Conservation (phyloP, 1,284 basidiomycete genomes). For the Cryptococcus depauperatus region DNA sequence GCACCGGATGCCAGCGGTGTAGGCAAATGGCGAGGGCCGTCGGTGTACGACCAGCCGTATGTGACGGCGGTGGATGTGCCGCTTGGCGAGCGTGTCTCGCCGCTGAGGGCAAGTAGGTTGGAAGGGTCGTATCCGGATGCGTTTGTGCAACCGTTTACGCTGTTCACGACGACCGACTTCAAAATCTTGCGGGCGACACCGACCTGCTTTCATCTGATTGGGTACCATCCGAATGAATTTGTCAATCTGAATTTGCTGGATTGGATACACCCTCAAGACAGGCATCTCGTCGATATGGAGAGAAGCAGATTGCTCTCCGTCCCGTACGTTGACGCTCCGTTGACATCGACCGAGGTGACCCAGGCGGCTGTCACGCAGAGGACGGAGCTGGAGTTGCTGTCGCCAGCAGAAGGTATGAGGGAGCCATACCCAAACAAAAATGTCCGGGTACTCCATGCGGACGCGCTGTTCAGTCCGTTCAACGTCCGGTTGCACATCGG, state of each 20-base stretch:
- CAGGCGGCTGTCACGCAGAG: constrained; percentile 25
- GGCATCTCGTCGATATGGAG: constrained; percentile 26
- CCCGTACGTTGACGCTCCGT: constrained; percentile 18
- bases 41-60: constrained; percentile 19
- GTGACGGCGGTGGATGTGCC: constrained; percentile 6
- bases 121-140: background rate
- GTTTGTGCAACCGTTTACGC: constrained; percentile 20
- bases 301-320: constrained; percentile 22
- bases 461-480: constrained; percentile 25
- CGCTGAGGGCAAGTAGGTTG: background rate
- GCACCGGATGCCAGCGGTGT: constrained; percentile 3
- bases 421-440: constrained; percentile 42
- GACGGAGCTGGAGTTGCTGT: constrained; percentile 29
- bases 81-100: background rate
- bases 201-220: constrained; percentile 24
- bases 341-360: constrained; percentile 26
- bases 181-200: constrained; percentile 32
- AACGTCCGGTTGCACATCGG: constrained; percentile 40
- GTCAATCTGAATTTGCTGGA: constrained; percentile 32
- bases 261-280: constrained; percentile 35
- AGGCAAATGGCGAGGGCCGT: constrained; percentile 23
- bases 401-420: constrained; percentile 37
- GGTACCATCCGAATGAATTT: constrained; percentile 37
- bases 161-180: constrained; percentile 37
- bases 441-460: constrained; percentile 28